Percentiles rank a stretch among this genome's conserved stretches.
Conservation (phyloP, 2,329 filamentous ascomycete genomes). For the Hawksworthiomyces lignivorus region DNA sequence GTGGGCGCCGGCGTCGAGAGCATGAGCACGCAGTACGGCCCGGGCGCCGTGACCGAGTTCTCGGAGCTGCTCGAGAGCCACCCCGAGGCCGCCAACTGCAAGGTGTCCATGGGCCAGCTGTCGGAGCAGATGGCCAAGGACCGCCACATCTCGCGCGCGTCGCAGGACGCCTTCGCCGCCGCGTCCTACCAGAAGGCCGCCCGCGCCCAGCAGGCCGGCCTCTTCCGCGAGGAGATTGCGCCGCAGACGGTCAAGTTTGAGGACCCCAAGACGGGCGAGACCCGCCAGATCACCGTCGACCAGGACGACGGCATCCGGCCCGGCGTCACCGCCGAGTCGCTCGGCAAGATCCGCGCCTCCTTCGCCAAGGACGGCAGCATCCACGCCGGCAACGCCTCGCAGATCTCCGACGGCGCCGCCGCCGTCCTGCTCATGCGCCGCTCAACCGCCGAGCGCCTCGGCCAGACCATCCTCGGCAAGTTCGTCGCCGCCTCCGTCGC, state of each 20-base stretch:
- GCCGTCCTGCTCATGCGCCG: slow-evolving; percentile 95
- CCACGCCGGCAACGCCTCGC: slow-evolving; percentile 91
- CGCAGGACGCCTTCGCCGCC: slow-evolving; percentile 93
- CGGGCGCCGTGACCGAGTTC: slow-evolving; percentile 84
- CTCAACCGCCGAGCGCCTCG: slow-evolving; percentile 77
- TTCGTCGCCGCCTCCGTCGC: slow-evolving; percentile 79
- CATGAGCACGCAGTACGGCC: slow-evolving; percentile 90
- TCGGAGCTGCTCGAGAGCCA: slow-evolving; percentile 77
- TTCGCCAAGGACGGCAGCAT: slow-evolving; percentile 85
- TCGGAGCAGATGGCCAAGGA: slow-evolving; percentile 94
- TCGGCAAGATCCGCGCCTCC: slow-evolving; percentile 84
- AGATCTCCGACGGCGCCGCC: slow-evolving; percentile 92
- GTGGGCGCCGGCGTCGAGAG: slow-evolving; percentile 93
- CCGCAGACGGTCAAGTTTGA: slow-evolving; percentile 81
- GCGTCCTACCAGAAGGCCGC: slow-evolving; percentile 83
- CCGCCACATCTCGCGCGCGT: slow-evolving; percentile 59
- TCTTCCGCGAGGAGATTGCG: slow-evolving; percentile 86
- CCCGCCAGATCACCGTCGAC: slow-evolving; percentile 71
- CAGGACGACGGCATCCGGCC: slow-evolving; percentile 82
- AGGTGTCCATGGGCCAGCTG: slow-evolving; percentile 90
- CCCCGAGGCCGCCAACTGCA: slow-evolving; percentile 85
- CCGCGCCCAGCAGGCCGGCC: slow-evolving; percentile 76
- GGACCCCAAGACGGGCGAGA: slow-evolving; percentile 84
- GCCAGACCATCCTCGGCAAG: slow-evolving; percentile 86
- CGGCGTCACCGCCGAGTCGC: slow-evolving; percentile 77